Evolutionary conservation across 768 basidiomycete genomes (phyloP).

Genomic region (Tremella yokohamensis): DNA sequence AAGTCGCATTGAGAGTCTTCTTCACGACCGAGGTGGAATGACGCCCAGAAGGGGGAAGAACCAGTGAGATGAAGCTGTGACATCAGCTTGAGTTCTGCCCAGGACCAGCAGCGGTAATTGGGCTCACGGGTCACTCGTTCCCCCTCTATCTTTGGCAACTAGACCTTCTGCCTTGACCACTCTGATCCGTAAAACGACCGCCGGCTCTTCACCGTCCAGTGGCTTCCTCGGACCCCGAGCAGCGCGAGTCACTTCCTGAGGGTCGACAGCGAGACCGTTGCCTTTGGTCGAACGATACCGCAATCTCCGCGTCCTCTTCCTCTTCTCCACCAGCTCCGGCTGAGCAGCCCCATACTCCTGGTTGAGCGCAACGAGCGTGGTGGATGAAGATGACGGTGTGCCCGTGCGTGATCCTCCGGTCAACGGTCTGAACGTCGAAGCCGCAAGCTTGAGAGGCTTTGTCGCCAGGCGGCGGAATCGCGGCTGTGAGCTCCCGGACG

Average conservation of each 20-base stretch:
- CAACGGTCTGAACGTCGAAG: slow-evolving; percentile 30
- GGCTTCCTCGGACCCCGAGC: slow-evolving; percentile 43
- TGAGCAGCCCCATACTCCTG: not conserved
- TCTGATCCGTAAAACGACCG: slow-evolving; percentile 43
- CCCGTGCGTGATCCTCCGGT: slow-evolving; percentile 10
- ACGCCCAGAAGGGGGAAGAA: slow-evolving; percentile 68
- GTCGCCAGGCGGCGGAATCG: slow-evolving; percentile 33
- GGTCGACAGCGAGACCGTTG: slow-evolving; percentile 7
- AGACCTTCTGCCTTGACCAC: slow-evolving; percentile 46
- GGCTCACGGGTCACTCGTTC: slow-evolving; percentile 50
- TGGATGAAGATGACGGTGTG: slow-evolving; percentile 6
- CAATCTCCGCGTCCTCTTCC: slow-evolving; percentile 3
- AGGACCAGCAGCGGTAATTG: not conserved
- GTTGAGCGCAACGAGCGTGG: not conserved
- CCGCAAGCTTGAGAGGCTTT: slow-evolving; percentile 46
- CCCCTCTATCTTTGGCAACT: slow-evolving; percentile 46
- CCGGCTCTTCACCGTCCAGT: slow-evolving; percentile 47
- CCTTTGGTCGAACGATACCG: not conserved
- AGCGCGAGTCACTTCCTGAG: slow-evolving; percentile 31
- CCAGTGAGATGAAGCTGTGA: slow-evolving; percentile 53
- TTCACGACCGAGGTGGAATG: slow-evolving; percentile 72
- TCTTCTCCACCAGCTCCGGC: not conserved
- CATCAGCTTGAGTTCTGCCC: slow-evolving; percentile 6
- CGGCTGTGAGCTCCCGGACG: slow-evolving; percentile 9
- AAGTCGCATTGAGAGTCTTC: slow-evolving; percentile 67